Evolutionary conservation across 139 green algal species (phyloP).

Genomic region (Mesotaenium endlicherianum): DNA sequence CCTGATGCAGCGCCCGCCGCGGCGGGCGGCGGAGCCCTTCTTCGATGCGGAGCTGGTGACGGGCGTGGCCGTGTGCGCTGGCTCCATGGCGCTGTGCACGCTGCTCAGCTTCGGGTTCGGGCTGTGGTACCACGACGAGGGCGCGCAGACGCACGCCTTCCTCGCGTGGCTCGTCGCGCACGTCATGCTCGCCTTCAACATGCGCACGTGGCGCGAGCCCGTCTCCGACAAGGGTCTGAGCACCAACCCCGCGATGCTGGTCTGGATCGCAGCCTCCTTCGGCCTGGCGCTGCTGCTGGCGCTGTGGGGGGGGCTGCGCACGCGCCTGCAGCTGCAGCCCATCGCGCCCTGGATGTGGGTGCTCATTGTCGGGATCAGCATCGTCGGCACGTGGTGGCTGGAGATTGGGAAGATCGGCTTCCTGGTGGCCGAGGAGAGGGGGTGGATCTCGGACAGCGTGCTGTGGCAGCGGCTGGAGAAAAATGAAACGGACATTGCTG

Average conservation of each 20-base stretch:
- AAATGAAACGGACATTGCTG: too few species aligned
- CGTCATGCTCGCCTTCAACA: background rate
- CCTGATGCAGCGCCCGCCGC: background rate
- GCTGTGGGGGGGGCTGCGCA: background rate
- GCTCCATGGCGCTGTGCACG: background rate
- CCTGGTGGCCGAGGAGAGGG: too few species aligned
- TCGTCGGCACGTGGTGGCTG: background rate
- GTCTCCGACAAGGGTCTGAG: background rate
- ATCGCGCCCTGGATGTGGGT: background rate
- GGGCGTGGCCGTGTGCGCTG: background rate
- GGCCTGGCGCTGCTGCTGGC: background rate
- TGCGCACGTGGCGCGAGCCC: background rate
- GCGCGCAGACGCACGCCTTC: background rate
- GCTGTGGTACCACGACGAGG: background rate
- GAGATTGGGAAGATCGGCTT: conserved; percentile 4
- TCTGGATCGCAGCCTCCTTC: background rate
- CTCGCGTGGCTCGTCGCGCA: background rate
- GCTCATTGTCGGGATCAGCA: background rate
- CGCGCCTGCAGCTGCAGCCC: background rate
- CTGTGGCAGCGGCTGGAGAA: too few species aligned
- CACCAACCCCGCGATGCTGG: background rate
- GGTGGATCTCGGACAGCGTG: too few species aligned
- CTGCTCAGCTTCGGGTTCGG: background rate
- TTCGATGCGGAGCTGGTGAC: background rate
- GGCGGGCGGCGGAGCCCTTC: background rate